Evolutionary conservation across 345 rosid genomes (phyloP).

Genomic region (Rhodomyrtus tomentosa): DNA sequence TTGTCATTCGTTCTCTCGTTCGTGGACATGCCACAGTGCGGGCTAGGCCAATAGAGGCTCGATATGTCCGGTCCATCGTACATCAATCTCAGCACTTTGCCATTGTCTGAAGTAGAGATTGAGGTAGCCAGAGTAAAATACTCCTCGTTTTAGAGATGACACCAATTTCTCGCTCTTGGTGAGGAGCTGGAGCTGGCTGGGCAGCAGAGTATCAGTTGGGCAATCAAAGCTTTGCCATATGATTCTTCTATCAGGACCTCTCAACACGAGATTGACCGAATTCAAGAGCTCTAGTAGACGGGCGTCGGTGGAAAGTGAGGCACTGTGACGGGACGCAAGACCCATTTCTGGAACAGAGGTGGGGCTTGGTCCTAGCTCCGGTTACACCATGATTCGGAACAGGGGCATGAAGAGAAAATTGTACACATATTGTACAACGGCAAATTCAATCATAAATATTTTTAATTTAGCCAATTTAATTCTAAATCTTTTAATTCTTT

Average conservation of each 20-base stretch:
- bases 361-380: background rate
- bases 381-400: background rate
- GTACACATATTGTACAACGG: too few species aligned
- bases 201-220: conserved; percentile 36
- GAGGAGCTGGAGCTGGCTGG: conserved; percentile 16
- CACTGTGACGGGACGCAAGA: background rate
- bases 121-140: conserved; percentile 13
- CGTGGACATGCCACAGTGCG: background rate
- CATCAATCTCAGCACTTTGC: conserved; percentile 26
- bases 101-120: conserved; percentile 17
- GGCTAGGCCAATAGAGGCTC: conserved; percentile 34
- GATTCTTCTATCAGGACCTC: background rate
- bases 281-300: conserved; percentile 18
- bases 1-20: conserved; percentile 21
- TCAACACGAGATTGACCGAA: conserved; percentile 30
- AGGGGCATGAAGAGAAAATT: background rate
- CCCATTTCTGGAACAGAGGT: background rate
- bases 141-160: conserved; percentile 16
- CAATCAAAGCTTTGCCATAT: conserved; percentile 37
- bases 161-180: conserved; percentile 11
- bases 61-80: conserved; percentile 33
- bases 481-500: too few species aligned
- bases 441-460: too few species aligned
- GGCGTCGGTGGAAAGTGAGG: background rate
- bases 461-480: too few species aligned